phyloP scores from a whole-genome alignment of 768 basidiomycete genomes.

The Chalciporus sphaerocephalus region DNA sequence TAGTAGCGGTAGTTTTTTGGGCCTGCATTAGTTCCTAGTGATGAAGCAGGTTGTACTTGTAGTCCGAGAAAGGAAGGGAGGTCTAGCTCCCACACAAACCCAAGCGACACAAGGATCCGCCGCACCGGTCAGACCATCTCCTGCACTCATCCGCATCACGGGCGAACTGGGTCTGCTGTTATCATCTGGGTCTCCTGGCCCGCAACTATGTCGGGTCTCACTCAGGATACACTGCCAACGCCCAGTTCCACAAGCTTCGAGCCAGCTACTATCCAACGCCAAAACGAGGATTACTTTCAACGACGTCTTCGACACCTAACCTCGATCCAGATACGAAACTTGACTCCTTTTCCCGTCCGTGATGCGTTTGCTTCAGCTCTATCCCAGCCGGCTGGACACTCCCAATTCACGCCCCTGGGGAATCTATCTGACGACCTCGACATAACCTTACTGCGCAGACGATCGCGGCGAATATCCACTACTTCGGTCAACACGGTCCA shows the following conservation, averaged over 20 bases:
- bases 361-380: constrained; percentile 72
- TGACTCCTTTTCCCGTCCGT: constrained; percentile 80
- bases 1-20: constrained; percentile 34
- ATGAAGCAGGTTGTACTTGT: not conserved
- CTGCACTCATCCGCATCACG: not conserved
- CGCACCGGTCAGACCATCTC: constrained; percentile 4
- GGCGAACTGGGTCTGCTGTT: not conserved
- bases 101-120: not conserved
- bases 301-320: constrained; percentile 71
- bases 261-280: constrained; percentile 7
- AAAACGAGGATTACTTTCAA: constrained; percentile 34
- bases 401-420: constrained; percentile 55
- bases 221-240: constrained; percentile 14
- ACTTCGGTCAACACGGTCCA: constrained; percentile 49
- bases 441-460: constrained; percentile 52
- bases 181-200: not conserved
- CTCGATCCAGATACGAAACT: constrained; percentile 69
- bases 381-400: constrained; percentile 57
- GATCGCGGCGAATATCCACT: constrained; percentile 56
- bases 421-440: constrained; percentile 70
- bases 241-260: constrained; percentile 15
- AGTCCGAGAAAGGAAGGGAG: constrained; percentile 26
- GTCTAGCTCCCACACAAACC: not conserved
- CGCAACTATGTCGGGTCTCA: constrained; percentile 21
- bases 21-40: constrained; percentile 38